Percentiles rank a stretch among this genome's conserved stretches.
phyloP scores from a whole-genome alignment of 2,329 filamentous ascomycete species.

The Aspergillus pseudoglaucus region DNA sequence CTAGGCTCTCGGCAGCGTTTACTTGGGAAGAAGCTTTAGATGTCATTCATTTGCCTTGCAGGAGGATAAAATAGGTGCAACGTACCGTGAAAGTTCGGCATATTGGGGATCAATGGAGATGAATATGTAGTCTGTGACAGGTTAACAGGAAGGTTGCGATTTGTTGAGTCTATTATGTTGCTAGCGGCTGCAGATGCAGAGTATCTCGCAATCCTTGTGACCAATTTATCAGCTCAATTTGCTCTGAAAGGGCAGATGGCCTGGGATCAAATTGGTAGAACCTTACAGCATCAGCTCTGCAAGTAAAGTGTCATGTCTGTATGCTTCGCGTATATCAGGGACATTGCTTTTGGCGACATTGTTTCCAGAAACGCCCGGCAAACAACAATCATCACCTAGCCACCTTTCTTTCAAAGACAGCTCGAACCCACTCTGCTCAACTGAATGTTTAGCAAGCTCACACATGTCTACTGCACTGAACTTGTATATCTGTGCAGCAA shows the following conservation, averaged over 20 bases:
- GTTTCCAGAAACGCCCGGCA: conserved; percentile 77
- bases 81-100: background rate
- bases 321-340: conserved; percentile 84
- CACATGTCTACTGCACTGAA: conserved; percentile 97
- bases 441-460: conserved; percentile 91
- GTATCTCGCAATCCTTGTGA: background rate
- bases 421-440: conserved; percentile 92
- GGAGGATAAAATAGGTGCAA: conserved; percentile 5
- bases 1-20: too few relatives aligned
- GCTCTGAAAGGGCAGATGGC: background rate
- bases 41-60: background rate
- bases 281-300: conserved; percentile 78
- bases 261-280: background rate
- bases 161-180: background rate
- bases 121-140: background rate
- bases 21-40: background rate
- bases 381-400: conserved; percentile 72
- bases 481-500: conserved; percentile 98
- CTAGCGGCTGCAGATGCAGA: background rate
- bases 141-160: background rate
- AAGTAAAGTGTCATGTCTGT: conserved; percentile 75
- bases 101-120: background rate
- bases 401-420: conserved; percentile 81
- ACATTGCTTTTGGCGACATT: conserved; percentile 95
- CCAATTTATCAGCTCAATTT: background rate